Base-by-base conservation (phyloP, 768 basidiomycete genomes). In the Chalciporus chontae region DNA sequence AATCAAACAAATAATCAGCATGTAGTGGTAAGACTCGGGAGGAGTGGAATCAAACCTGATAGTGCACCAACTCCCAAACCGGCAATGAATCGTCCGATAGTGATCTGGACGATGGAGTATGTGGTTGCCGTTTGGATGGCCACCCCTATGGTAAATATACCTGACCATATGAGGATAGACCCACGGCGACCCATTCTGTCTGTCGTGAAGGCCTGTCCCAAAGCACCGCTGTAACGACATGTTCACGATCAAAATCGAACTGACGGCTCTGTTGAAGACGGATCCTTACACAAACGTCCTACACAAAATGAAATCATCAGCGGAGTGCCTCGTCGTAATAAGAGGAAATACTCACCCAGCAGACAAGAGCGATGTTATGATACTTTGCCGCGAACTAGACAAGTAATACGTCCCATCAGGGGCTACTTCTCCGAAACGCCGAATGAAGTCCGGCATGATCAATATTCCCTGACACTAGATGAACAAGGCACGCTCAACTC, bases 31-130 rank as follows among this genome's bases (percentile, higher is more conserved):
- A 29, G 5, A 27, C 31, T n/a, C 32, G 10, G 45, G 53, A 31
- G 19, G 14, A 14, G 29, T 10, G 31, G 8, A n/a, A 32, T 52
- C 69, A 23, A 55, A 80, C 81, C 80, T 49, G 77, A 88, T 38
- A 88, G 56, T 1, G 85, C 84, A 2, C 86, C 85, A 2, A 89
- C 86, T 21, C 85, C 86, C 10, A 89, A 69, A 34, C 87, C 86
- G 19, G 86, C 84, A 45, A 88, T 71, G 54, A 85, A 85, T 2
- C 83, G 78, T 18, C 83, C 85, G 36, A 84, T 72, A 1, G 79
- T 81, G 36, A 90, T 74, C 59, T 88, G 86, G 4, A 67, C 78
- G 39, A 87, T 63, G 1, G 80, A 80, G 40, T 66, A 70, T 3
- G 67, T 69, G 0, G 85, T 82, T 15, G 70, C 83, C 1, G 84